These are phyloP conservation scores for Pisolithus microcarpus DNA, from an alignment of 768 basidiomycete species.

Conservation along the genomic window DNA sequence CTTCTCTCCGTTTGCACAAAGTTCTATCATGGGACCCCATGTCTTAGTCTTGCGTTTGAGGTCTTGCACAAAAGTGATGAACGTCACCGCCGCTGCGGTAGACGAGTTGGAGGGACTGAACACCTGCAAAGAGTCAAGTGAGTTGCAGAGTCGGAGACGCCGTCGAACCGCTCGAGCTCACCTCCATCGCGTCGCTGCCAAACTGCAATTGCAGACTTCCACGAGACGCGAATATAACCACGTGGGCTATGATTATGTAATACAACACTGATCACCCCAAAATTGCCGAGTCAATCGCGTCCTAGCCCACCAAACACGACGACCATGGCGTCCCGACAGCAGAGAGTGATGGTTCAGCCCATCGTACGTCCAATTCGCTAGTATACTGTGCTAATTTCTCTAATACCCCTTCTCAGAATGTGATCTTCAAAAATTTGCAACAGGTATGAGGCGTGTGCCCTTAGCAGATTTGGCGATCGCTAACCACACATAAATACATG, in stretches of 20 bases:
- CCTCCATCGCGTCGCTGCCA: constrained; percentile 19
- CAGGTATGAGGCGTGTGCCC: constrained; percentile 38
- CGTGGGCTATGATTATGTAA: constrained; percentile 23
- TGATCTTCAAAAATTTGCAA: constrained; percentile 97
- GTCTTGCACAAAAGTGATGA: constrained; percentile 99
- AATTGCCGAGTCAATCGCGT: background rate
- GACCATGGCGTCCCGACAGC: constrained; percentile 87
- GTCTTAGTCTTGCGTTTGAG: constrained; percentile 93
- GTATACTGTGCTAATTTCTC: constrained; percentile 7
- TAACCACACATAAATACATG: constrained; percentile 3
- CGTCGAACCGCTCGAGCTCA: constrained; percentile 1
- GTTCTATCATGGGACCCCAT: constrained; percentile 96
- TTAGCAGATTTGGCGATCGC: background rate
- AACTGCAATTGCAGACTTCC: no score
- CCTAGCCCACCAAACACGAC: constrained; percentile 2
- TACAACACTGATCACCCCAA: constrained; percentile 2
- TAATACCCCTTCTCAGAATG: constrained; percentile 50
- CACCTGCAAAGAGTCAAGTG: constrained; percentile 30
- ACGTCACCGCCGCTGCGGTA: constrained; percentile 95
- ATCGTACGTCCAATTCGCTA: constrained; percentile 57
- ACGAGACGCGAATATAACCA: no score
- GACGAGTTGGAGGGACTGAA: constrained; percentile 81
- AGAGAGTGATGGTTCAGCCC: constrained; percentile 99
- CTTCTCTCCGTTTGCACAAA: constrained; percentile 93
- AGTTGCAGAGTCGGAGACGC: constrained; percentile 6